A percentile compares a stretch with the other conserved stretches of the same genome.
Evolutionary conservation across 2,329 filamentous ascomycete species (phyloP).

Genomic region (Colletotrichum higginsianum): DNA sequence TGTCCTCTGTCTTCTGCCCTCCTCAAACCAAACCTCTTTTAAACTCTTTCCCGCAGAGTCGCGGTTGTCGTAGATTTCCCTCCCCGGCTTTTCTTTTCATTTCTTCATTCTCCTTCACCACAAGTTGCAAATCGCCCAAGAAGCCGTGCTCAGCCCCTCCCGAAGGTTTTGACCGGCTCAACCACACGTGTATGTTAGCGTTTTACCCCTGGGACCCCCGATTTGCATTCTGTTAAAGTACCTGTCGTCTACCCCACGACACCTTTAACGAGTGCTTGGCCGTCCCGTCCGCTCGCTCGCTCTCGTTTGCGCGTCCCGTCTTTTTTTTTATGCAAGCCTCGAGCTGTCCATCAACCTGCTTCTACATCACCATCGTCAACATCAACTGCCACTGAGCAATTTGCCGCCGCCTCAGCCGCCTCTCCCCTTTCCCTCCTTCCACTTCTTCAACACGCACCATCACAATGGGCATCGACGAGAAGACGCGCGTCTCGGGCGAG

Average conservation of each 20-base stretch:
- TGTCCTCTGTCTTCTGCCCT: slow-evolving; percentile 15
- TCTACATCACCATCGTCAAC: slow-evolving; percentile 27
- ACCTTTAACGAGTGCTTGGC: slow-evolving; percentile 44
- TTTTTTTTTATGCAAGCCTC: slow-evolving; percentile 14
- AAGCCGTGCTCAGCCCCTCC: slow-evolving; percentile 29
- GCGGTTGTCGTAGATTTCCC: not conserved
- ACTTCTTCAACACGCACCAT: slow-evolving; percentile 13
- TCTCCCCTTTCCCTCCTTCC: not conserved
- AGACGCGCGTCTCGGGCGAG: slow-evolving; percentile 87
- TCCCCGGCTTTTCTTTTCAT: slow-evolving; percentile 12
- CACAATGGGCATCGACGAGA: slow-evolving; percentile 72
- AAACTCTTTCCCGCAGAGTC: slow-evolving; percentile 28
- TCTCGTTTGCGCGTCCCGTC: slow-evolving; percentile 35
- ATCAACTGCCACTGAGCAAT: slow-evolving; percentile 9
- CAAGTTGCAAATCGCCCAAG: slow-evolving; percentile 18
- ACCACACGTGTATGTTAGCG: slow-evolving; percentile 28
- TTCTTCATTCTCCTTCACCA: slow-evolving; percentile 23
- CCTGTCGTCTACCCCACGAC: slow-evolving; percentile 41
- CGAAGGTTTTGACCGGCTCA: slow-evolving; percentile 24
- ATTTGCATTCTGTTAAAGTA: slow-evolving; percentile 44
- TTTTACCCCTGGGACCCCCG: slow-evolving; percentile 41
- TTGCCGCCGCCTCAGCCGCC: slow-evolving; percentile 6
- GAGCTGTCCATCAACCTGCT: slow-evolving; percentile 27
- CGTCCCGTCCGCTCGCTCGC: slow-evolving; percentile 44
- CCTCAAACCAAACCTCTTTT: slow-evolving; percentile 24